Percentiles rank a stretch among this genome's conserved stretches.
phyloP scores from a whole-genome alignment of 1,284 basidiomycete genomes.

The Ganoderma meredithae region DNA sequence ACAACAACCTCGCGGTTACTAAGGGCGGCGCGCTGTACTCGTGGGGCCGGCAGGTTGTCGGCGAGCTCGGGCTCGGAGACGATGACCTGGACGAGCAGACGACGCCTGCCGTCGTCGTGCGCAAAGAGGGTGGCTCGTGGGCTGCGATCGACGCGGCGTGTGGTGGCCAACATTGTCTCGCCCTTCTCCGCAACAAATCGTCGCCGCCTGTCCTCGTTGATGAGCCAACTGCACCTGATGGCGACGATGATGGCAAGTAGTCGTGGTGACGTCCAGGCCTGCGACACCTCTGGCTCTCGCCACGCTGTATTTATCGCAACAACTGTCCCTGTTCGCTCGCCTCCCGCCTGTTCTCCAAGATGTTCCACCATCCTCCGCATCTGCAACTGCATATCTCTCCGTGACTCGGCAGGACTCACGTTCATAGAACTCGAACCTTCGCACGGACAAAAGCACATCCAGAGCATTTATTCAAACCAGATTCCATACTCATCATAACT shows the following conservation, averaged over 20 bases:
- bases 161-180: slow-evolving; percentile 77
- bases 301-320: slow-evolving; percentile 24
- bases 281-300: slow-evolving; percentile 25
- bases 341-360: slow-evolving; percentile 1
- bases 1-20: slow-evolving; percentile 87
- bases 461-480: slow-evolving; percentile 1
- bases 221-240: slow-evolving; percentile 9
- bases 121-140: slow-evolving; percentile 73
- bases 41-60: slow-evolving; percentile 87
- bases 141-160: slow-evolving; percentile 66
- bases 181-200: slow-evolving; percentile 60
- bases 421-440: slow-evolving; percentile 17
- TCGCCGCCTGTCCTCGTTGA: slow-evolving; percentile 24
- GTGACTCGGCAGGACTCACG: slow-evolving; percentile 26
- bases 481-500: background rate
- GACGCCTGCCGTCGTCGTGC: slow-evolving; percentile 70
- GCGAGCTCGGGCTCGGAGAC: slow-evolving; percentile 64
- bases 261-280: background rate
- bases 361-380: slow-evolving; percentile 9
- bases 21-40: slow-evolving; percentile 80
- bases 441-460: slow-evolving; percentile 9
- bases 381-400: slow-evolving; percentile 15
- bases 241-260: slow-evolving; percentile 7
- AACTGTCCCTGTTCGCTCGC: slow-evolving; percentile 1
- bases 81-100: slow-evolving; percentile 52